Percentiles rank a stretch among this genome's conserved stretches.
Evolutionary conservation across 1,284 basidiomycete species (phyloP).

Genomic region (Anthracocystis setariae): DNA sequence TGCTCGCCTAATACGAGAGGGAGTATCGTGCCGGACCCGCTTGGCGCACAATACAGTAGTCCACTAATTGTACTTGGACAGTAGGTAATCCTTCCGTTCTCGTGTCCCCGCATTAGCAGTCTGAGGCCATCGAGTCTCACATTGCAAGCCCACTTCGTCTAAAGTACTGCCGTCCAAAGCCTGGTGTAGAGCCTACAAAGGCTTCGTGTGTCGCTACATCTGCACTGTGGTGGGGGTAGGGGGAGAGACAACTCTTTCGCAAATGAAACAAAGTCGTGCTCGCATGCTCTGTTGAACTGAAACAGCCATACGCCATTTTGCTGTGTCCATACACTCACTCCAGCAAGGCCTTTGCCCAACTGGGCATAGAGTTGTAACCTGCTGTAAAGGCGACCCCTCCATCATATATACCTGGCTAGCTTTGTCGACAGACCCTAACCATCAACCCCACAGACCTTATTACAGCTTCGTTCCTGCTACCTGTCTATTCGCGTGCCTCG

Average conservation of each 20-base stretch:
- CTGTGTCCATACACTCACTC: too few species aligned
- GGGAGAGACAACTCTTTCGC: too few species aligned
- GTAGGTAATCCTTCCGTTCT: neutral
- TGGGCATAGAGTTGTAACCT: too few species aligned
- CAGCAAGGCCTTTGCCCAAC: too few species aligned
- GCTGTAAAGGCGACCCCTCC: neutral
- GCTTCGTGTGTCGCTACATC: too few species aligned
- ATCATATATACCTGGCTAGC: conserved; percentile 7
- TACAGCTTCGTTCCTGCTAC: neutral
- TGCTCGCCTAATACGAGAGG: conserved; percentile 7
- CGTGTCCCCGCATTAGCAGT: neutral
- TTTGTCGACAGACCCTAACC: neutral
- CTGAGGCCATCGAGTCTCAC: neutral
- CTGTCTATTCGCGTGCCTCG: neutral
- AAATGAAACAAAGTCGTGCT: too few species aligned
- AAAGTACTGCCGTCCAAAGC: neutral
- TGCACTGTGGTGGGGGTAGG: too few species aligned
- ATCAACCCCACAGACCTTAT: neutral
- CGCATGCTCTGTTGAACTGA: too few species aligned
- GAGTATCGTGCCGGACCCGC: conserved; percentile 8
- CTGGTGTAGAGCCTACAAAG: too few species aligned
- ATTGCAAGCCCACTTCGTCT: too few species aligned
- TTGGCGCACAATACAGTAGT: neutral
- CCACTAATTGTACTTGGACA: too few species aligned
- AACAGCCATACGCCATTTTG: too few species aligned